Evolutionary conservation across 2,329 filamentous ascomycete genomes (phyloP).

Genomic region (Aspergillus candidus): DNA sequence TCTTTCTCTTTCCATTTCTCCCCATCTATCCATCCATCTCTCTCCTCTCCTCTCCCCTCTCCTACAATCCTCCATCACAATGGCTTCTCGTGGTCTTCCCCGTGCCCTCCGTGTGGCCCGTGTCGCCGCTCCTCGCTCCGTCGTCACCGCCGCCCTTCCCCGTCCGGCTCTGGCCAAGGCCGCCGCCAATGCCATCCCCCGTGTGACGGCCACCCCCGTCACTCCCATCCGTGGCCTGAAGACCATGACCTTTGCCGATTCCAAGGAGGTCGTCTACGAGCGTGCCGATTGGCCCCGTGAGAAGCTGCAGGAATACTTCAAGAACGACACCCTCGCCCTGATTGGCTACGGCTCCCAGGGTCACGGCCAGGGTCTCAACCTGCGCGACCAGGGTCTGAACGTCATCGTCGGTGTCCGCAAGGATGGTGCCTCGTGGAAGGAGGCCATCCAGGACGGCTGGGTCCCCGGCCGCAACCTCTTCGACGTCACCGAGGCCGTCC

Average conservation of each 20-base stretch:
- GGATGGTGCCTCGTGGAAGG: constrained; percentile 97
- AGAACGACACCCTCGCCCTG: constrained; percentile 97
- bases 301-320: constrained; percentile 99
- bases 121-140: constrained; percentile 52
- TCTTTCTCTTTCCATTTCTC: constrained; percentile 12
- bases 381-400: constrained; percentile 98
- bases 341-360: constrained; percentile 98
- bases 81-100: constrained; percentile 46
- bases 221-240: constrained; percentile 69
- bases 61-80: constrained; percentile 25
- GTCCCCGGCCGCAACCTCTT: constrained; percentile 98
- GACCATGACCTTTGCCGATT: constrained; percentile 97
- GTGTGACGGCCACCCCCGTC: constrained; percentile 38
- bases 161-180: constrained; percentile 43
- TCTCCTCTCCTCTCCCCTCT: constrained; percentile 9
- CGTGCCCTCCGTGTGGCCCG: constrained; percentile 55
- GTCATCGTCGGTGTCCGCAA: constrained; percentile 98
- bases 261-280: constrained; percentile 94
- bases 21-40: constrained; percentile 8
- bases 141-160: constrained; percentile 52
- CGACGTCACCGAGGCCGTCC: constrained; percentile 94
- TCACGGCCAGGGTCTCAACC: constrained; percentile 98
- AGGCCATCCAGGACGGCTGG: constrained; percentile 96
- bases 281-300: constrained; percentile 97
- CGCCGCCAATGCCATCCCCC: constrained; percentile 34